Conservation (phyloP, 768 basidiomycete species). For the Rhodotorula diobovata region DNA sequence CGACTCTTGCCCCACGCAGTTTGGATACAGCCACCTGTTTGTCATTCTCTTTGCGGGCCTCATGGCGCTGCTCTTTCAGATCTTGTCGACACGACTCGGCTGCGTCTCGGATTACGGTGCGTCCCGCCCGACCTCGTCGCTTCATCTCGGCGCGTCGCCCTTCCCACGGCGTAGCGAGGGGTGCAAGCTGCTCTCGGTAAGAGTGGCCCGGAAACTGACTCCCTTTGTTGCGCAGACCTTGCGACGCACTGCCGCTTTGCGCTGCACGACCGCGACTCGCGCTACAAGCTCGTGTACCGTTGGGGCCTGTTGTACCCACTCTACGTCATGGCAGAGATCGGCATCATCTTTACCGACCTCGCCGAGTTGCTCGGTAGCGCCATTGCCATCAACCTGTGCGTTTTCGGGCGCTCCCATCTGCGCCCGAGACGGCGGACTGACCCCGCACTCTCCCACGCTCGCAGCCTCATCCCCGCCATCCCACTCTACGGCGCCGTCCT, state of each 20-base stretch:
- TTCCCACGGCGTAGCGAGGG: no score
- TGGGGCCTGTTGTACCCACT: slow-evolving; percentile 29
- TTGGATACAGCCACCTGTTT: slow-evolving; percentile 80
- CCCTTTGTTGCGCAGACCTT: slow-evolving; percentile 50
- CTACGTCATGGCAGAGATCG: slow-evolving; percentile 45
- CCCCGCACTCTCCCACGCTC: no score
- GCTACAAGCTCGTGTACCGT: slow-evolving; percentile 29
- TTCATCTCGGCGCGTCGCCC: no score
- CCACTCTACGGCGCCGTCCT: slow-evolving; percentile 68
- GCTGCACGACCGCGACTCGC: slow-evolving; percentile 60
- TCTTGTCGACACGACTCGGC: slow-evolving; percentile 73
- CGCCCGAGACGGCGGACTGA: neutral
- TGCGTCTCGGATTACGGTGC: slow-evolving; percentile 44
- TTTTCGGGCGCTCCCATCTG: neutral
- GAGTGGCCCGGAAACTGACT: neutral
- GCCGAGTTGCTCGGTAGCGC: slow-evolving; percentile 77
- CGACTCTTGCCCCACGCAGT: slow-evolving; percentile 50
- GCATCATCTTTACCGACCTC: slow-evolving; percentile 44
- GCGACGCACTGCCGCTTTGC: slow-evolving; percentile 63
- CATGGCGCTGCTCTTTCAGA: slow-evolving; percentile 77
- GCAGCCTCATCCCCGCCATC: slow-evolving; percentile 59
- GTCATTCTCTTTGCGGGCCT: slow-evolving; percentile 75
- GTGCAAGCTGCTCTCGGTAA: neutral
- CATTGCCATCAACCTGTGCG: slow-evolving; percentile 65
- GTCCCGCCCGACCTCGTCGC: no score